phyloP scores from a whole-genome alignment of 2,329 filamentous ascomycete species.

The Colletotrichum sp. region DNA sequence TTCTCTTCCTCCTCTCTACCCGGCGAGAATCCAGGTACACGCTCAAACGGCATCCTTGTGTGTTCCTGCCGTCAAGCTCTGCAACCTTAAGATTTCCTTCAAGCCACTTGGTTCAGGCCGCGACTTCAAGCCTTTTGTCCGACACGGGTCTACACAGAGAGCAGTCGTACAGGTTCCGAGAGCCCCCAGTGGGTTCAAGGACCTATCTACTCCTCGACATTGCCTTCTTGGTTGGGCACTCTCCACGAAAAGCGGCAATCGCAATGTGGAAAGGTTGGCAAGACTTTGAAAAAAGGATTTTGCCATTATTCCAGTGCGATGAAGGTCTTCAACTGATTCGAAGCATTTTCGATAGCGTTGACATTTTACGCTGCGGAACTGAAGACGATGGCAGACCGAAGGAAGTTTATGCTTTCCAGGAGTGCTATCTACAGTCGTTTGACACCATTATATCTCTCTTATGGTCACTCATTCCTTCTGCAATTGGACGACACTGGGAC shows the following conservation, averaged over 20 bases:
- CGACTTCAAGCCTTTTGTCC: neutral
- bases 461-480: neutral
- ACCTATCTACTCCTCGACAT: neutral
- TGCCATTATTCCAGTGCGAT: neutral
- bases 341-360: neutral
- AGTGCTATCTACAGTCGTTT: neutral
- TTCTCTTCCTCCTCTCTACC: neutral
- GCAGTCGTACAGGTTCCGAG: neutral
- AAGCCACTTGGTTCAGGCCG: neutral
- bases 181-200: neutral
- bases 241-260: neutral
- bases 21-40: neutral
- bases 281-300: neutral
- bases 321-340: neutral
- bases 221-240: neutral
- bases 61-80: neutral
- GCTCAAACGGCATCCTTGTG: neutral
- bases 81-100: neutral
- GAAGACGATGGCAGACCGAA: neutral
- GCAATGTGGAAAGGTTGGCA: neutral
- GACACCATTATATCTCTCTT: neutral
- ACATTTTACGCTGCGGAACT: neutral
- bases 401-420: neutral
- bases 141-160: neutral
- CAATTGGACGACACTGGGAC: no score